phyloP scores from a whole-genome alignment of 2,329 filamentous ascomycete species.

The Aureobasidium subglaciale region DNA sequence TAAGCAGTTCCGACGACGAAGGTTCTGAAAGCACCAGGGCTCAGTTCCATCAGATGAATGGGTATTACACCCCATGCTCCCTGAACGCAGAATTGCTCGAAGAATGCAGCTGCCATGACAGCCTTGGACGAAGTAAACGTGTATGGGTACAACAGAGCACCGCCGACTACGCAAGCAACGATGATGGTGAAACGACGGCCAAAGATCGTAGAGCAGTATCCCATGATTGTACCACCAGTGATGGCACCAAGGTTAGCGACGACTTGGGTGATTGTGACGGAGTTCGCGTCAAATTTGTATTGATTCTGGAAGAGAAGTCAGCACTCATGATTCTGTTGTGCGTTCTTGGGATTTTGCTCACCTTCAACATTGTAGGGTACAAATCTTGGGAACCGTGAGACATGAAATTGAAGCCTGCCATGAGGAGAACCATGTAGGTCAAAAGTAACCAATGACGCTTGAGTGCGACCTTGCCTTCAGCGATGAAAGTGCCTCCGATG shows the following conservation, averaged over 20 bases:
- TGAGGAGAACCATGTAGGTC: slow-evolving; percentile 56
- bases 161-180: slow-evolving; percentile 30
- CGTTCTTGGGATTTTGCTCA: too few species aligned
- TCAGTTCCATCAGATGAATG: slow-evolving; percentile 32
- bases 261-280: slow-evolving; percentile 37
- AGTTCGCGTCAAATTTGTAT: slow-evolving; percentile 42
- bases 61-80: slow-evolving; percentile 35
- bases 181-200: slow-evolving; percentile 34
- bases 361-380: slow-evolving; percentile 1
- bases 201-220: slow-evolving; percentile 31
- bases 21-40: slow-evolving; percentile 29
- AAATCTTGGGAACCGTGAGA: slow-evolving; percentile 32
- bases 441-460: slow-evolving; percentile 71
- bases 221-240: slow-evolving; percentile 29
- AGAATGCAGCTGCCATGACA: slow-evolving; percentile 31
- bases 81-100: slow-evolving; percentile 33
- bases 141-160: slow-evolving; percentile 31
- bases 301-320: too few species aligned
- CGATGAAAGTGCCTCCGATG: slow-evolving; percentile 59
- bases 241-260: slow-evolving; percentile 36
- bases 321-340: too few species aligned
- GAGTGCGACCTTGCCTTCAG: slow-evolving; percentile 67
- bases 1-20: slow-evolving; percentile 32
- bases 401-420: slow-evolving; percentile 32
- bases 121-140: slow-evolving; percentile 26